These are phyloP conservation scores for Leccinellum albellum DNA, from an alignment of 768 basidiomycete species.

Conservation along the genomic window DNA sequence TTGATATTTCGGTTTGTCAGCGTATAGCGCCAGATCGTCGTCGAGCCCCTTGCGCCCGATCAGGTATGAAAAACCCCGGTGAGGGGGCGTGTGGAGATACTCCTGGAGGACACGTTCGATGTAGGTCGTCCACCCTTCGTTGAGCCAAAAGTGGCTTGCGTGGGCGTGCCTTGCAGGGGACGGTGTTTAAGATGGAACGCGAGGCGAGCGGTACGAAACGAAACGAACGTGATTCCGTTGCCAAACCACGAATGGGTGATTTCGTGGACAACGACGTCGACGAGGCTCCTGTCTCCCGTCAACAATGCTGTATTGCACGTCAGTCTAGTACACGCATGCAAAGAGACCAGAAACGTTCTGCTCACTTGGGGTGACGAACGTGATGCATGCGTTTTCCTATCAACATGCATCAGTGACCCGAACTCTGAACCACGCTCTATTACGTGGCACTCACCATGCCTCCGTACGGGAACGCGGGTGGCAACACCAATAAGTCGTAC, in stretches of 20 bases:
- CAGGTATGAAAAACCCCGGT: constrained; percentile 76
- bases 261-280: constrained; percentile 90
- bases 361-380: constrained; percentile 84
- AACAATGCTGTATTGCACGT: constrained; percentile 52
- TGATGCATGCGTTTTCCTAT: constrained; percentile 84
- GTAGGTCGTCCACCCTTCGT: constrained; percentile 94
- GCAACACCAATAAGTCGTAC: constrained; percentile 84
- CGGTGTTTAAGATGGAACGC: neutral
- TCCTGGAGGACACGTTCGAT: constrained; percentile 79
- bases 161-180: constrained; percentile 49
- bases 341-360: neutral
- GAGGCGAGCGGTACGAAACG: neutral
- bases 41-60: constrained; percentile 70
- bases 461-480: constrained; percentile 89
- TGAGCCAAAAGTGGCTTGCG: constrained; percentile 82
- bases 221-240: constrained; percentile 71
- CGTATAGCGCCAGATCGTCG: constrained; percentile 62
- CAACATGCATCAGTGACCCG: neutral
- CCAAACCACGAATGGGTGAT: constrained; percentile 86
- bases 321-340: neutral
- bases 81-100: constrained; percentile 65
- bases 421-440: neutral
- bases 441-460: constrained; percentile 58
- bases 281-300: constrained; percentile 79
- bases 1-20: constrained; percentile 63